Base-by-base conservation (phyloP, 768 basidiomycete genomes). In the Leccinum arenicola region DNA sequence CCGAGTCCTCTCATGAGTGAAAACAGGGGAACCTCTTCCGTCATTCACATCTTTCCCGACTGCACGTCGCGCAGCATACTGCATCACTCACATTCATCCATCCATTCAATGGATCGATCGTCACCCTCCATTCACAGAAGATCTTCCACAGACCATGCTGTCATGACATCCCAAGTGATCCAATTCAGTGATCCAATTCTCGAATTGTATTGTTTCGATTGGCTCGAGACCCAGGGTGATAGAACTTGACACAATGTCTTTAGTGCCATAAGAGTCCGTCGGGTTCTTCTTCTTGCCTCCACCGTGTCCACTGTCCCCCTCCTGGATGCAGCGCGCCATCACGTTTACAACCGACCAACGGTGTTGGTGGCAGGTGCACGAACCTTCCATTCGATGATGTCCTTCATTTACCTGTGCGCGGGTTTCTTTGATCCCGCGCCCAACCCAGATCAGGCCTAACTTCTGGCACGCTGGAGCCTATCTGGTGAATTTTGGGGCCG, bases 121-220 rank as follows among this genome's bases (percentile, higher is more conserved):
- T 64, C 52, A 50, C 40, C 40, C 38, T 67, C 55, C 59, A 63
- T 66, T 68, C 55, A 47, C 17, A 31, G 27, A 38, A 54, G 43
- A 55, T 56, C 17, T 15, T 31, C 19, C 19, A 45, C 43, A 6
- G 19, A 45, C 43, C 19, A 45, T 45, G 43, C 19, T 45, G 19
- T 21, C 43, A 45, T 45, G 43, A 21, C 43, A 21, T 19, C 4
- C n/a, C n/a, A 43, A 43, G 38, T 19, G n/a, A 43, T 43, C n/a
- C 43, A 43, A 43, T 43, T n/a, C 40, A 45, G 40, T 19, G 19
- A 45, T 45, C 11, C 43, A 43, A 19, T 19, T 11, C 53, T 56
- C 40, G 58, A 61, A 64, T 69, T 69, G 60, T 52, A 64, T 64
- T 19, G 56, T 14, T n/a, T 48, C 15, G 36, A 53, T 19, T n/a